These are phyloP conservation scores for Beauveria sp. DNA, from an alignment of 2,329 filamentous ascomycete genomes.

Conservation along the genomic window DNA sequence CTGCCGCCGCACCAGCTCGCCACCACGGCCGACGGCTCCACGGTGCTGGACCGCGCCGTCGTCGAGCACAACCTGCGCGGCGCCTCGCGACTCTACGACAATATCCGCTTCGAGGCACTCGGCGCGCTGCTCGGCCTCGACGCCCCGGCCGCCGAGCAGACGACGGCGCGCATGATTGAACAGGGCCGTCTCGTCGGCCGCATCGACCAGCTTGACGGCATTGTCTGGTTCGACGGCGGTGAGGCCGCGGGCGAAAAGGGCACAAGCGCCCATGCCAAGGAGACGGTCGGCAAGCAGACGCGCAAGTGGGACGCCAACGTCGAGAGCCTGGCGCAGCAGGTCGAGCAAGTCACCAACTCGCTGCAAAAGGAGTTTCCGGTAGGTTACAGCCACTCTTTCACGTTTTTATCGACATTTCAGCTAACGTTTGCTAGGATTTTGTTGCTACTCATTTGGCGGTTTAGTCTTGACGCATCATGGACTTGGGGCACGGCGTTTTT, in stretches of 20 bases:
- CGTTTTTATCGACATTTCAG: not conserved
- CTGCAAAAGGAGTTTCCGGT: slow-evolving; percentile 75
- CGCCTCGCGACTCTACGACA: slow-evolving; percentile 70
- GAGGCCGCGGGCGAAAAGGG: slow-evolving; percentile 63
- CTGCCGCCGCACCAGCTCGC: slow-evolving; percentile 86
- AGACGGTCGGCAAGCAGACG: slow-evolving; percentile 61
- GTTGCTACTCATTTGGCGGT: slow-evolving; percentile 46
- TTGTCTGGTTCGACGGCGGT: slow-evolving; percentile 77
- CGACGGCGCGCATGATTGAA: slow-evolving; percentile 92
- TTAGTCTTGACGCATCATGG: slow-evolving; percentile 14
- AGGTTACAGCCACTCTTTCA: slow-evolving; percentile 15
- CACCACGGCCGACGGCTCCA: slow-evolving; percentile 80
- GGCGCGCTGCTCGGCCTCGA: slow-evolving; percentile 71
- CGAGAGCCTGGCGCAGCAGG: slow-evolving; percentile 76
- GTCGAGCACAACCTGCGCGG: slow-evolving; percentile 93
- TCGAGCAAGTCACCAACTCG: slow-evolving; percentile 76
- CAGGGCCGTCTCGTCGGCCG: slow-evolving; percentile 79
- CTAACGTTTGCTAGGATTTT: slow-evolving; percentile 37
- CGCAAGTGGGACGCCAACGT: slow-evolving; percentile 87
- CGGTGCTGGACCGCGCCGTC: slow-evolving; percentile 86
- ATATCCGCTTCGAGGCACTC: slow-evolving; percentile 69
- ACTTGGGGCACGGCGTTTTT: not conserved
- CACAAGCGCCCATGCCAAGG: slow-evolving; percentile 52
- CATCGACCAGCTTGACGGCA: slow-evolving; percentile 87
- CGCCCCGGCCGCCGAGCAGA: slow-evolving; percentile 77